These are phyloP conservation scores for Achlya hypogyna DNA, from an alignment of 352 stramenopile species.

Conservation along the genomic window DNA sequence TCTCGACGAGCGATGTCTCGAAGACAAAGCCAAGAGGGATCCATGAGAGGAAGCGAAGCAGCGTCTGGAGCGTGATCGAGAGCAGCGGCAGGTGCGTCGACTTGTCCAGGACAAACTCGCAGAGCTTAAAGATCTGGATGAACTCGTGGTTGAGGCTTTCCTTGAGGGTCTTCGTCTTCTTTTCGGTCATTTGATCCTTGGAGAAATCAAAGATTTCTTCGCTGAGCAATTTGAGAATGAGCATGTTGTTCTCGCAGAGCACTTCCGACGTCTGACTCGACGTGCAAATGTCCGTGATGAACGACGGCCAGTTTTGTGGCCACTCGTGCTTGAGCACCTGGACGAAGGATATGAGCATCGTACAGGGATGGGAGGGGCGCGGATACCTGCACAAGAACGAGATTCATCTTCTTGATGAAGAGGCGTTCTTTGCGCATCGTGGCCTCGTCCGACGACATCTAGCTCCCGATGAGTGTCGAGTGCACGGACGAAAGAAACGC, in stretches of 20 bases:
- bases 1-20: conserved; percentile 93
- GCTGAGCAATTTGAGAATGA: conserved; percentile 97
- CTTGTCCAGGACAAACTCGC: conserved; percentile 96
- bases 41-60: conserved; percentile 97
- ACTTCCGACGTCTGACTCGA: conserved; percentile 94
- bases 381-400: conserved; percentile 87
- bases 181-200: conserved; percentile 95
- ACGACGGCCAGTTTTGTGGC: conserved; percentile 99
- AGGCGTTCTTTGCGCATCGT: conserved; percentile 84
- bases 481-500: conserved; percentile 1
- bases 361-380: not conserved
- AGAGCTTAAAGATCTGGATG: conserved; percentile 97
- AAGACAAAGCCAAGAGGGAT: conserved; percentile 99
- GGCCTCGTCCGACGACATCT: conserved; percentile 86
- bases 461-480: conserved; percentile 6
- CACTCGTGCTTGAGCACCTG: conserved; percentile 99
- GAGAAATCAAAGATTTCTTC: conserved; percentile 99
- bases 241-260: conserved; percentile 99
- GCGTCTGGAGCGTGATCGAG: conserved; percentile 94
- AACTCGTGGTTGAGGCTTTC: conserved; percentile 98
- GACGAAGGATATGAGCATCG: conserved; percentile 26
- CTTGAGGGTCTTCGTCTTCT: conserved; percentile 98
- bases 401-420: conserved; percentile 94
- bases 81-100: conserved; percentile 88
- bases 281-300: conserved; percentile 95